Evolutionary conservation across 2,329 filamentous ascomycete genomes (phyloP).

Genomic region (Penicillium rolfsii): DNA sequence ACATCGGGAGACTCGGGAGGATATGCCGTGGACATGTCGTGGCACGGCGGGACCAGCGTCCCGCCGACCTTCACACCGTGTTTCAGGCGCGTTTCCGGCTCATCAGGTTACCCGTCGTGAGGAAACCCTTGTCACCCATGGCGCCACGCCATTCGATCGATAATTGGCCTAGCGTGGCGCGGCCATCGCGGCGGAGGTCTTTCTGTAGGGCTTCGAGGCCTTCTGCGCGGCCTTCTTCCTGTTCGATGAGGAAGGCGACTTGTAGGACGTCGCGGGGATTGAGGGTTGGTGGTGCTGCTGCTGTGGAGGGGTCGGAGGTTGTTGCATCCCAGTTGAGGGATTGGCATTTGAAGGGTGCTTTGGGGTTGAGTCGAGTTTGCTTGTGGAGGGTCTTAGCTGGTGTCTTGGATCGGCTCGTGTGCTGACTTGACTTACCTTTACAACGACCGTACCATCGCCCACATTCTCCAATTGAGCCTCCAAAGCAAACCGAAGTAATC

Average conservation of each 20-base stretch:
- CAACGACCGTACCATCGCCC: constrained; percentile 76
- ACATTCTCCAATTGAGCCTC: constrained; percentile 97
- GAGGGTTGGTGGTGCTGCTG: constrained; percentile 51
- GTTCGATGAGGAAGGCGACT: constrained; percentile 65
- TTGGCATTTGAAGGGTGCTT: constrained; percentile 56
- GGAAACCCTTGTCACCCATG: constrained; percentile 84
- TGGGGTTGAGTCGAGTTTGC: constrained; percentile 54
- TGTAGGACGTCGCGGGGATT: constrained; percentile 67
- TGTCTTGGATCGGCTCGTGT: background rate
- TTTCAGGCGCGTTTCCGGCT: constrained; percentile 46
- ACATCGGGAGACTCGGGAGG: constrained; percentile 17
- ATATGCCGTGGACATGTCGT: constrained; percentile 10
- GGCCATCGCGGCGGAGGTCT: constrained; percentile 54
- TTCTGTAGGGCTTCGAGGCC: constrained; percentile 56
- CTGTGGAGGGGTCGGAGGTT: constrained; percentile 33
- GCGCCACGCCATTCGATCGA: constrained; percentile 85
- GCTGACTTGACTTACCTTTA: constrained; percentile 61
- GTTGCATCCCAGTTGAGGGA: constrained; percentile 60
- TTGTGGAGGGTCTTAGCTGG: constrained; percentile 23
- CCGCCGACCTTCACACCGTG: constrained; percentile 17
- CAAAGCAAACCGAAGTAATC: constrained; percentile 66
- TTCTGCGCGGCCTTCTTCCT: constrained; percentile 53
- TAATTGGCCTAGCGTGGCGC: constrained; percentile 74
- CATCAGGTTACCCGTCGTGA: constrained; percentile 81
- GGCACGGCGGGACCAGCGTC: constrained; percentile 8